These are phyloP conservation scores for Plenodomus lindquistii DNA, from an alignment of 2,329 filamentous ascomycete species.

Conservation along the genomic window DNA sequence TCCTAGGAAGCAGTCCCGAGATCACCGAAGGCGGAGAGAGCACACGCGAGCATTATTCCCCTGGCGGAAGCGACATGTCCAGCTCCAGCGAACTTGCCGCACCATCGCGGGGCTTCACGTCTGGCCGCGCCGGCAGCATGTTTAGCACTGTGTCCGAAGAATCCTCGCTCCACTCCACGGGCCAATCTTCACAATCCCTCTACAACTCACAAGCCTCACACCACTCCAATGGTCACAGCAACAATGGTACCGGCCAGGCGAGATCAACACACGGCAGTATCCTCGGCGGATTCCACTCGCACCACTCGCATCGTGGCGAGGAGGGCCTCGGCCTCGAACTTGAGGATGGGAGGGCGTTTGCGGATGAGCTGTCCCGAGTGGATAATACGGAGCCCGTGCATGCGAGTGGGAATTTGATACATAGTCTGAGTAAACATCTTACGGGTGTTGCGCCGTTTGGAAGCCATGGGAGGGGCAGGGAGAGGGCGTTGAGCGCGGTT, in stretches of 20 bases:
- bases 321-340: conserved; percentile 20
- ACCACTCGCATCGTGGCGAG: conserved; percentile 14
- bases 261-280: conserved; percentile 30
- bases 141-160: conserved; percentile 38
- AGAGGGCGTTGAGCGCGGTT: conserved; percentile 13
- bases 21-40: conserved; percentile 36
- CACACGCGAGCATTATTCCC: conserved; percentile 38
- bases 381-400: conserved; percentile 43
- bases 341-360: conserved; percentile 40
- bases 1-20: conserved; percentile 52
- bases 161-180: conserved; percentile 20
- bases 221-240: conserved; percentile 6
- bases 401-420: conserved; percentile 32
- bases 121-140: conserved; percentile 33
- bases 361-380: conserved; percentile 40
- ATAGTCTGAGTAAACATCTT: conserved; percentile 38
- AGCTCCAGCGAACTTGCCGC: conserved; percentile 24
- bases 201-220: conserved; percentile 7
- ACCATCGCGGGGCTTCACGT: conserved; percentile 35
- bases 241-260: conserved; percentile 5
- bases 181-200: not conserved
- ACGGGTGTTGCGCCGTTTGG: conserved; percentile 35
- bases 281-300: conserved; percentile 17
- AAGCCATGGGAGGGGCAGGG: conserved; percentile 17
- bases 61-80: conserved; percentile 15